These are phyloP conservation scores for Chytriomyces sp. DNA, from an alignment of 192 early-diverging fungal species.

Conservation along the genomic window DNA sequence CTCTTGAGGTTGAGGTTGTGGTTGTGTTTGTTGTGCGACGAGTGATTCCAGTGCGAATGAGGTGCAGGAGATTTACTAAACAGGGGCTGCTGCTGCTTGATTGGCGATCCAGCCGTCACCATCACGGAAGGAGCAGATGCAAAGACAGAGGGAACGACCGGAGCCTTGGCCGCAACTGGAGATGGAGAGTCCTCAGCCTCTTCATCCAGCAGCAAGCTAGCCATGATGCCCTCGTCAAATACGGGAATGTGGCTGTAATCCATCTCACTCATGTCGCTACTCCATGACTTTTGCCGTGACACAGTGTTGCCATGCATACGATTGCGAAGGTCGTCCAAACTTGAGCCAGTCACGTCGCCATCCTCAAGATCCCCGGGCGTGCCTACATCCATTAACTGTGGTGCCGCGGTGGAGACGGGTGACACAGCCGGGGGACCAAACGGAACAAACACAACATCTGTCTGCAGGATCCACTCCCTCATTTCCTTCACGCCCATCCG, in stretches of 20 bases:
- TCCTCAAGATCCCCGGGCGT: background rate
- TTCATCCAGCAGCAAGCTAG: background rate
- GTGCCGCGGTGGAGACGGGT: background rate
- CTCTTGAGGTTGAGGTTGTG: background rate
- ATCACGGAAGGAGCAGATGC: too few species aligned
- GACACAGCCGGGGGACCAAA: background rate
- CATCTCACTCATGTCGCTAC: constrained; percentile 17
- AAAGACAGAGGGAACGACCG: background rate
- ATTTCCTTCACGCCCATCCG: background rate
- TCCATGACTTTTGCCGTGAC: background rate
- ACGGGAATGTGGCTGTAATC: constrained; percentile 18
- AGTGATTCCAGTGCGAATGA: too few species aligned
- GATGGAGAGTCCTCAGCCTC: background rate
- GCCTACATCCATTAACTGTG: background rate
- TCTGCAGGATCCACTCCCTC: background rate
- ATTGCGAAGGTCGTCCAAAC: background rate
- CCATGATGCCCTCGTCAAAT: constrained; percentile 12
- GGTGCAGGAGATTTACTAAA: too few species aligned
- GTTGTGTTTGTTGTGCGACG: background rate
- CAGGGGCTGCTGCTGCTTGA: too few species aligned
- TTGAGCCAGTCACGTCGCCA: background rate
- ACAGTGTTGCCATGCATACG: background rate
- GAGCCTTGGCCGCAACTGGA: background rate
- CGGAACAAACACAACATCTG: background rate
- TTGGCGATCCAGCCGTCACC: too few species aligned